Evolutionary conservation across 306 rosid species (phyloP), one percentile per base, ranked within the genome.

Genomic region (Herpetospermum pedunculosum): DNA sequence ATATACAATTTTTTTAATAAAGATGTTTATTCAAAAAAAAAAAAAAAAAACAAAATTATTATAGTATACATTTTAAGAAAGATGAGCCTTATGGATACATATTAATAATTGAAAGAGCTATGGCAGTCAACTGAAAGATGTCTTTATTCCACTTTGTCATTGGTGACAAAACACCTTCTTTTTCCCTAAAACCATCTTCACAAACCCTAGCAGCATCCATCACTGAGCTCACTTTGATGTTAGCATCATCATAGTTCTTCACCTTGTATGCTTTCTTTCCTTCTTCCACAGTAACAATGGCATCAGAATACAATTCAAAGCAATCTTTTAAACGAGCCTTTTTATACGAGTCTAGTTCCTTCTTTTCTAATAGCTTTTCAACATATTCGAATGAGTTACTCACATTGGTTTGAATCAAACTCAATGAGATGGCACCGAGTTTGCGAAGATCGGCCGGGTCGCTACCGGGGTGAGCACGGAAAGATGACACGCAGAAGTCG

Each of bases 161-260:
- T 9, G n/a, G n/a, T n/a, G 96, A 90, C 62, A 76, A 72, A 25
- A 64, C 64, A 8, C 74, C 75, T 1, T 70, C 32, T n/a, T 52
- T 80, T 37, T 88, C 87, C 23, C 50, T 32, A 79, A 92, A 92
- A 8, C 96, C 96, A 76, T 92, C 96, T 74, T 90, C 96, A 46
- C 98, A 92, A 2, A 92, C 87, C 0, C 87, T 76, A 1, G 89
- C 53, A 46, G 90, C 89, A 47, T 87, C 96, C 57, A 79, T 23
- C 11, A 87, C 83, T 0, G 90, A 85, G n/a, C 96, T 87, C 52
- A 87, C 37, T 8, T 75, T 77, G 6, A 88, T 44, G n/a, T 87
- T 84, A 19, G 79, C 89, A 28, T 86, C 87, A 0, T 6, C 74
- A 44, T 87, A 88, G 10, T 64, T 85, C 60, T 80, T 85, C 2